Percentiles rank a stretch among this genome's conserved stretches.
Evolutionary conservation across 805 yeast genomes (phyloP).

Genomic region (Wickerhamiella vanderwaltii): DNA sequence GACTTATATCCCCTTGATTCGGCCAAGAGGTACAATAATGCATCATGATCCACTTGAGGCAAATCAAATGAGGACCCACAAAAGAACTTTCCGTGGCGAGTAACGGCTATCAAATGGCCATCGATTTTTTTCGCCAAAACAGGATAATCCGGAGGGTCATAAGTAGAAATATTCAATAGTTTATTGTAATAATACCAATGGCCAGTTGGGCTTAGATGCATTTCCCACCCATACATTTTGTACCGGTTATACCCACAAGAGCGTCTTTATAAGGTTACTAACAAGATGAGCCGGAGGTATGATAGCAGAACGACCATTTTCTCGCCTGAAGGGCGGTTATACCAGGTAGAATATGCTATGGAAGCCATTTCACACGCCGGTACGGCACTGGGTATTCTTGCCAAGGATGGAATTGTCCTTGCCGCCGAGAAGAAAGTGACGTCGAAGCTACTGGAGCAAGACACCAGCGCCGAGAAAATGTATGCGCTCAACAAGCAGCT

Average conservation of each 20-base stretch:
- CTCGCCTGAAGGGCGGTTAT: conserved; percentile 96
- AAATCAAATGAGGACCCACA: conserved; percentile 2
- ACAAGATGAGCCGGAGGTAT: conserved; percentile 76
- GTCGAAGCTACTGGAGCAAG: conserved; percentile 84
- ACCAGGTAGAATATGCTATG: conserved; percentile 92
- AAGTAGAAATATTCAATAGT: background rate
- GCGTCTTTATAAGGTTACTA: too few species aligned
- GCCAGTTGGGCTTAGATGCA: conserved; percentile 3
- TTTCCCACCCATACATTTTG: background rate
- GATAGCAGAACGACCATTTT: conserved; percentile 97
- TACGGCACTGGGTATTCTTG: conserved; percentile 66
- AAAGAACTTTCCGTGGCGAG: background rate
- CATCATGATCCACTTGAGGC: background rate
- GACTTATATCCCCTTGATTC: conserved; percentile 5
- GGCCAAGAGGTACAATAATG: conserved; percentile 1
- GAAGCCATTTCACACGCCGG: conserved; percentile 82
- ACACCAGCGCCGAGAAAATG: conserved; percentile 84
- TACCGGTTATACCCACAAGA: too few species aligned
- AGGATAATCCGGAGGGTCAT: conserved; percentile 5
- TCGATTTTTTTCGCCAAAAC: background rate
- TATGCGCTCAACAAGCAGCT: conserved; percentile 61
- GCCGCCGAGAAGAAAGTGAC: conserved; percentile 97
- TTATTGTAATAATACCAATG: conserved; percentile 3
- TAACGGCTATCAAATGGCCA: background rate
- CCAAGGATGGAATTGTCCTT: conserved; percentile 77